A percentile compares a stretch with the other conserved stretches of the same genome.
phyloP scores from a whole-genome alignment of 108 stramenopile genomes.

The Nitzschia putrida region DNA sequence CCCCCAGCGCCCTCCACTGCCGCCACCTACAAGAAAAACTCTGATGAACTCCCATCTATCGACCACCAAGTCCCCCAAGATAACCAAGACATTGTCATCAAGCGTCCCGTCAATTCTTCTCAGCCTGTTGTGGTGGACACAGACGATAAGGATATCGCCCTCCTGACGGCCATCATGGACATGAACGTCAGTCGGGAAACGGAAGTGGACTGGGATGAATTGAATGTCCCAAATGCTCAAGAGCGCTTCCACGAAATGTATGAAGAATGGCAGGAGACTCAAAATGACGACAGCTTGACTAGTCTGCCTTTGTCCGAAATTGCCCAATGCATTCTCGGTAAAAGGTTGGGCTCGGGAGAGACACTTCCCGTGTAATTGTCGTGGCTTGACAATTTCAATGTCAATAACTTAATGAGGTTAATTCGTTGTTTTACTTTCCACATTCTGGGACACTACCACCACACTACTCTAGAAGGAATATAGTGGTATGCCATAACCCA shows the following conservation, averaged over 20 bases:
- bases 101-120: not conserved
- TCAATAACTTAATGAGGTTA: not conserved
- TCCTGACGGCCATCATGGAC: constrained; percentile 21
- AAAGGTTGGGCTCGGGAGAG: no score
- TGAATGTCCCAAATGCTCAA: constrained; percentile 29
- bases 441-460: no score
- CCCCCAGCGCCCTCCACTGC: not conserved
- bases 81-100: not conserved
- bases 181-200: constrained; percentile 3
- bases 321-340: constrained; percentile 30
- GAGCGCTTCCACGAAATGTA: constrained; percentile 51
- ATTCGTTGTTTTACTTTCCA: not conserved
- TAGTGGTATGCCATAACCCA: no score
- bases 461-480: no score
- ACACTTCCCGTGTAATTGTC: no score
- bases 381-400: not conserved
- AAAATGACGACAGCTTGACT: constrained; percentile 22
- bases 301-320: constrained; percentile 35
- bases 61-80: not conserved
- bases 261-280: constrained; percentile 45
- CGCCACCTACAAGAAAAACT: not conserved
- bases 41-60: not conserved
- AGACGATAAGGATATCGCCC: constrained; percentile 26
- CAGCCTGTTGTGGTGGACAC: not conserved
- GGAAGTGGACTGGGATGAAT: constrained; percentile 40